Evolutionary conservation across 805 yeast genomes (phyloP).

Genomic region (Candida hungchunana): DNA sequence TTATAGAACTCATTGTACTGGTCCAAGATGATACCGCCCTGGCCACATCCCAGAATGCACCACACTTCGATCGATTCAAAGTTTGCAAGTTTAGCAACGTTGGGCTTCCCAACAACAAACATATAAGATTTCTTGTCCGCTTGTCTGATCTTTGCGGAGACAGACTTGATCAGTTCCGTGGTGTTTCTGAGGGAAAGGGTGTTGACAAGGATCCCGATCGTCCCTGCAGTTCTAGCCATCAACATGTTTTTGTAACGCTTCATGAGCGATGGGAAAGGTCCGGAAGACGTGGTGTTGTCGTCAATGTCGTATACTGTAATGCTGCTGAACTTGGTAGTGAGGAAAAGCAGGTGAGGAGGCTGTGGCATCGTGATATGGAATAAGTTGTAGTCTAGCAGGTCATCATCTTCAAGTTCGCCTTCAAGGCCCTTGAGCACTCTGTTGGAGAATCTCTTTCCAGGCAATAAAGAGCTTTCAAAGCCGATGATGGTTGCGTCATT

Average conservation of each 20-base stretch:
- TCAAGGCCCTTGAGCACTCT: conserved; percentile 22
- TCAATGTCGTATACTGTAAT: conserved; percentile 48
- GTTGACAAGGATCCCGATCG: conserved; percentile 87
- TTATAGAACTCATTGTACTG: conserved; percentile 74
- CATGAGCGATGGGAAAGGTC: conserved; percentile 77
- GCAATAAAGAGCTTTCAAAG: conserved; percentile 18
- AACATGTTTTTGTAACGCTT: conserved; percentile 84
- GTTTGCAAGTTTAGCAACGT: conserved; percentile 94
- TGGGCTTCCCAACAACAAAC: conserved; percentile 97
- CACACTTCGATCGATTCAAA: conserved; percentile 92
- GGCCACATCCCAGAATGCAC: conserved; percentile 93
- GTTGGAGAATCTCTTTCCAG: conserved; percentile 25
- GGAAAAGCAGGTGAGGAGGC: conserved; percentile 69
- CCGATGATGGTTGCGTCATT: conserved; percentile 41
- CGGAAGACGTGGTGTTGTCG: conserved; percentile 33
- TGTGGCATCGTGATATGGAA: conserved; percentile 74
- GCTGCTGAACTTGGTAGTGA: conserved; percentile 64
- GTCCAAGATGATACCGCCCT: conserved; percentile 87
- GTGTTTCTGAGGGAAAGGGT: conserved; percentile 81
- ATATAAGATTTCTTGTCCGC: conserved; percentile 91
- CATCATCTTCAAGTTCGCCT: conserved; percentile 27
- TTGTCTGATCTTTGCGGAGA: conserved; percentile 54
- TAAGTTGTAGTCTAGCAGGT: conserved; percentile 46
- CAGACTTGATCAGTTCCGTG: conserved; percentile 54
- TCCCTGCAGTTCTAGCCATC: conserved; percentile 84